Percentiles rank a stretch among this genome's conserved stretches.
Conservation (phyloP, 176 grass and related monocot species). For the Carex littledalei region DNA sequence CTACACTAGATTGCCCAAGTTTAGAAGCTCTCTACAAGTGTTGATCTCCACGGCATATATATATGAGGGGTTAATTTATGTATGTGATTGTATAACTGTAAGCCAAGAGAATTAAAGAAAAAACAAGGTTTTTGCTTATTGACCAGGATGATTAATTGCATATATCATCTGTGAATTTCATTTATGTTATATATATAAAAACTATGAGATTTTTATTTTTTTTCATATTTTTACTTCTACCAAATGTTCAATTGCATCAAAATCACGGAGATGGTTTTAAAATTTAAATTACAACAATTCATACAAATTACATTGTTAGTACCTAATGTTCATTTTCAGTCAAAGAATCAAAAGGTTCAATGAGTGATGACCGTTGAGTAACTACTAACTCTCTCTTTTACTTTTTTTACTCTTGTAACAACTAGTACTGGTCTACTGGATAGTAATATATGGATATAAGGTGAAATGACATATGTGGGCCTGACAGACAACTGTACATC, state of each 20-base stretch:
- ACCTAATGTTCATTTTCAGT: background rate
- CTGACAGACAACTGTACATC: background rate
- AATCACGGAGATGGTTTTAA: background rate
- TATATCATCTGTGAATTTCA: background rate
- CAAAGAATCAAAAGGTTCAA: background rate
- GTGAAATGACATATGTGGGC: constrained; percentile 6
- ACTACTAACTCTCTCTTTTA: background rate
- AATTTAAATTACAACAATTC: background rate
- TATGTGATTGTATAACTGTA: background rate
- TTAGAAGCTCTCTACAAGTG: constrained; percentile 19
- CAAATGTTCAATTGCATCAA: background rate
- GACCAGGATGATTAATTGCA: background rate
- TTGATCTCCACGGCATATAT: too few species aligned
- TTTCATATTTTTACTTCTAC: background rate
- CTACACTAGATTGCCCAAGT: constrained; percentile 24
- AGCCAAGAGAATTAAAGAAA: background rate
- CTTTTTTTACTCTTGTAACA: background rate
- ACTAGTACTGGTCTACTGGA: background rate
- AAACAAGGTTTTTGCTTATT: background rate
- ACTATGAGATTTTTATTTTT: background rate
- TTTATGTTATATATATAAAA: background rate
- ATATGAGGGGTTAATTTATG: background rate
- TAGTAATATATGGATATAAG: constrained; percentile 3
- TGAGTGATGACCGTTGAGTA: background rate
- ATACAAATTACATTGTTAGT: background rate